Evolutionary conservation across 192 early-diverging fungal genomes (phyloP), one percentile per base, ranked within the genome.

Genomic region (Irineochytrium annulatum): DNA sequence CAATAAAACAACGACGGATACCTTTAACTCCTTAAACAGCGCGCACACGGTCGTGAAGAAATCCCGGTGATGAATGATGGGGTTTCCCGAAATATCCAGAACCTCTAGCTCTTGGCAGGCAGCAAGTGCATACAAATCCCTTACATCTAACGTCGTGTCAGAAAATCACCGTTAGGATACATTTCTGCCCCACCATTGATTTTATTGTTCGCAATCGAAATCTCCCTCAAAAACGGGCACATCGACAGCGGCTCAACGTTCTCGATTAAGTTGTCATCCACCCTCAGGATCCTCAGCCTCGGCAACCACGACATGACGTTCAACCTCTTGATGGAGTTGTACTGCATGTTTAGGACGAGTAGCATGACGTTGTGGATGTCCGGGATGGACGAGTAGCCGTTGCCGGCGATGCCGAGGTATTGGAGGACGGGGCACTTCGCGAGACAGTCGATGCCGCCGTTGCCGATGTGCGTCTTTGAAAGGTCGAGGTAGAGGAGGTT

Each of bases 181-280:
- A n/a, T 29, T 28, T 13, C 30, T 22, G 14, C 8, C 31, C 27
- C 13, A 59, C 56, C 63, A 48, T 65, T 56, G 11, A 65, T 59
- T 19, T 65, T 57, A 48, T 65, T 65, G 34, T 65, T 56, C 3
- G 63, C 55, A n/a, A 65, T 32, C 19, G 57, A 46, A 19, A 65
- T 28, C 22, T 65, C 55, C 3, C 46, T 48, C 14, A 65, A 39
- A 48, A 57, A 65, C 13, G 63, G 63, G 51, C 63, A 65, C 27
- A 32, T 58, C 4, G 63, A 57, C 17, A 65, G 33, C 3, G 63
- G 48, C 6, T 65, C 55, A 14, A 65, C 43, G 33, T 65, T 22
- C 11, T 65, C 63, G 52, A 65, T 65, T 37, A 59, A 46, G 43
- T 65, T 65, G n/a, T 56, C 63, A 29, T 22, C 34, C 28, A 59